phyloP scores from a whole-genome alignment of 2,329 filamentous ascomycete genomes.

The Teratosphaeria gauchensis region DNA sequence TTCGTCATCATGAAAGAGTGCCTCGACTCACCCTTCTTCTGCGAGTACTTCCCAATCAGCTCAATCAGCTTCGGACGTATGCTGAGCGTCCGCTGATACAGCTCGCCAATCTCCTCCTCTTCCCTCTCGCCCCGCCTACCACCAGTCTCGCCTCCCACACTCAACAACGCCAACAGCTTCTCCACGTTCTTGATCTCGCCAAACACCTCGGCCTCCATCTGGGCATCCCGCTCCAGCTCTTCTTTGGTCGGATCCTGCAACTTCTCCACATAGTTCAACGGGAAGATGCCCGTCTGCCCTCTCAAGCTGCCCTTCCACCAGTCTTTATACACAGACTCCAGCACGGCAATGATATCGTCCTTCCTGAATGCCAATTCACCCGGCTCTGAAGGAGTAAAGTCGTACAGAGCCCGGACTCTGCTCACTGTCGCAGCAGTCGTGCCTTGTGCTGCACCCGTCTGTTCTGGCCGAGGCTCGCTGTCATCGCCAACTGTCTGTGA shows the following conservation, averaged over 20 bases:
- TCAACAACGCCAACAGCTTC: conserved; percentile 77
- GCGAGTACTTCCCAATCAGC: conserved; percentile 96
- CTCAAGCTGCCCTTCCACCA: conserved; percentile 97
- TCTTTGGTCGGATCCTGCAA: conserved; percentile 87
- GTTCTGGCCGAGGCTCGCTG: neutral
- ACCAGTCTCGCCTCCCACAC: conserved; percentile 48
- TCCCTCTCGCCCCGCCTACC: conserved; percentile 61
- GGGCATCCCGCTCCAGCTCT: conserved; percentile 86
- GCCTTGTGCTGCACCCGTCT: conserved; percentile 36
- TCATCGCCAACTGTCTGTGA: conserved; percentile 4
- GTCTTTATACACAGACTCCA: conserved; percentile 97
- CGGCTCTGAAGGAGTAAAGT: conserved; percentile 87
- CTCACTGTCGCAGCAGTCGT: conserved; percentile 96
- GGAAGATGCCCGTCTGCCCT: conserved; percentile 95
- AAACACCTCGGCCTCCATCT: conserved; percentile 82
- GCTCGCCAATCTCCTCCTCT: conserved; percentile 86
- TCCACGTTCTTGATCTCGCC: conserved; percentile 69
- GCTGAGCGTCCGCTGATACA: conserved; percentile 86
- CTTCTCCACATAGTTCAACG: conserved; percentile 97
- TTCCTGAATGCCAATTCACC: conserved; percentile 94
- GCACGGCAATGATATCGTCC: conserved; percentile 90
- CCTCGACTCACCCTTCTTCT: conserved; percentile 72
- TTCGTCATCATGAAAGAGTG: neutral
- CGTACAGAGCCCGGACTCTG: conserved; percentile 82
- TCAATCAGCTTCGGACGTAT: conserved; percentile 97